Percentiles rank a stretch among this genome's conserved stretches.
These are phyloP conservation scores for Nymphaea thermarum DNA, from an alignment of 164 flowering plant genomes.

Conservation along the genomic window DNA sequence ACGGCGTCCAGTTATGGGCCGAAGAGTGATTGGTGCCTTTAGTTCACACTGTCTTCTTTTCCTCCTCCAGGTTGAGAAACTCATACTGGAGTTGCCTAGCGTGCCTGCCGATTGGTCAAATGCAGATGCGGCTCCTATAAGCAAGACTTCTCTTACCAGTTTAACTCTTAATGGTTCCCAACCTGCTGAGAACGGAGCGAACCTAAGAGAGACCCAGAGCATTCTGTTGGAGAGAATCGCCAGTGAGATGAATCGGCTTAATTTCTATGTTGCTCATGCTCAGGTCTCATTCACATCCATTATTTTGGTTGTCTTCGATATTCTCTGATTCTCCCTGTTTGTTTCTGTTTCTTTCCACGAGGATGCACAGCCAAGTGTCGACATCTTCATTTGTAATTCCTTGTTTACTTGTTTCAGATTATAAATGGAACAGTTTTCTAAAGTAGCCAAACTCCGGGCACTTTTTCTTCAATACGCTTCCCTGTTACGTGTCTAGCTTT, in stretches of 20 bases:
- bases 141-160: constrained; percentile 33
- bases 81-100: constrained; percentile 26
- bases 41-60: not conserved
- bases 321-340: not conserved
- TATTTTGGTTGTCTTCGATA: not conserved
- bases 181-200: constrained; percentile 57
- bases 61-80: constrained; percentile 26
- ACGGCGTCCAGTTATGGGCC: not conserved
- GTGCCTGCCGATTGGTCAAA: constrained; percentile 49
- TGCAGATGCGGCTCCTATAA: constrained; percentile 33
- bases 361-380: too few relatives aligned
- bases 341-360: too few relatives aligned
- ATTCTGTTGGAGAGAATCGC: constrained; percentile 95
- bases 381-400: too few relatives aligned
- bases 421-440: too few relatives aligned
- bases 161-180: constrained; percentile 25
- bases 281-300: constrained; percentile 39
- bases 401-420: too few relatives aligned
- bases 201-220: constrained; percentile 87
- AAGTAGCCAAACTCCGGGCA: too few relatives aligned
- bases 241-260: constrained; percentile 96
- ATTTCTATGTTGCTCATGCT: constrained; percentile 82
- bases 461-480: too few relatives aligned
- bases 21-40: not conserved
- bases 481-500: too few relatives aligned